phyloP scores from a whole-genome alignment of 805 yeast species.

The Pichia paraexigua region DNA sequence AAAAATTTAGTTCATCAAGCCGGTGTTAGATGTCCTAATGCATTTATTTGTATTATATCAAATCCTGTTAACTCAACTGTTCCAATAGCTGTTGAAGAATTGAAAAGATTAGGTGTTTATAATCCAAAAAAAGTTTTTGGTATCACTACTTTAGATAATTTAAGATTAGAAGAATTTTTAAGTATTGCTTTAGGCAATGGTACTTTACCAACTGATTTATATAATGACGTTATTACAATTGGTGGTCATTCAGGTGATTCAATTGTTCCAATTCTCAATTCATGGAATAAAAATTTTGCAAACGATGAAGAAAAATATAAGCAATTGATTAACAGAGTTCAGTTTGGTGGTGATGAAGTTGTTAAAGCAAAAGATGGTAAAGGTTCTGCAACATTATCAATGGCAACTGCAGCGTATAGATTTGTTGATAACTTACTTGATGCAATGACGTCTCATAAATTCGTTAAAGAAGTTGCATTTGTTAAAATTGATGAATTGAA shows the following conservation, averaged over 20 bases:
- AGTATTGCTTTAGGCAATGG: conserved; percentile 16
- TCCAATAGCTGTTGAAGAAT: conserved; percentile 50
- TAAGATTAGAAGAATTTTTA: conserved; percentile 46
- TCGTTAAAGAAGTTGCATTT: conserved; percentile 39
- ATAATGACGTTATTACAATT: conserved; percentile 41
- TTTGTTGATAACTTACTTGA: conserved; percentile 46
- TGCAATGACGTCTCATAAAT: conserved; percentile 15
- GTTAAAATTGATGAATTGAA: conserved; percentile 47
- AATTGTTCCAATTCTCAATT: conserved; percentile 41
- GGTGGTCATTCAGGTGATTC: conserved; percentile 55
- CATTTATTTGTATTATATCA: conserved; percentile 46
- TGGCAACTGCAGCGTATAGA: conserved; percentile 90
- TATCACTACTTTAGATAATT: conserved; percentile 52
- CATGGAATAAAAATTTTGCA: conserved; percentile 32
- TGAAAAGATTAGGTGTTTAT: conserved; percentile 43
- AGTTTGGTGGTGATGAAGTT: conserved; percentile 86
- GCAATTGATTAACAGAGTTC: conserved; percentile 74
- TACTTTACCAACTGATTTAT: conserved; percentile 23
- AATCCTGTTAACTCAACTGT: conserved; percentile 59
- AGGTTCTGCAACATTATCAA: conserved; percentile 91
- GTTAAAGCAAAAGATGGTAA: conserved; percentile 92
- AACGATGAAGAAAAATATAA: conserved; percentile 26
- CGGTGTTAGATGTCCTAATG: conserved; percentile 41
- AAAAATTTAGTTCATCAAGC: conserved; percentile 43
- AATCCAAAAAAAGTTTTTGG: conserved; percentile 48